A percentile compares a stretch with the other conserved stretches of the same genome.
Conservation (phyloP, 495 filamentous ascomycete genomes). For the Letharia lupina region DNA sequence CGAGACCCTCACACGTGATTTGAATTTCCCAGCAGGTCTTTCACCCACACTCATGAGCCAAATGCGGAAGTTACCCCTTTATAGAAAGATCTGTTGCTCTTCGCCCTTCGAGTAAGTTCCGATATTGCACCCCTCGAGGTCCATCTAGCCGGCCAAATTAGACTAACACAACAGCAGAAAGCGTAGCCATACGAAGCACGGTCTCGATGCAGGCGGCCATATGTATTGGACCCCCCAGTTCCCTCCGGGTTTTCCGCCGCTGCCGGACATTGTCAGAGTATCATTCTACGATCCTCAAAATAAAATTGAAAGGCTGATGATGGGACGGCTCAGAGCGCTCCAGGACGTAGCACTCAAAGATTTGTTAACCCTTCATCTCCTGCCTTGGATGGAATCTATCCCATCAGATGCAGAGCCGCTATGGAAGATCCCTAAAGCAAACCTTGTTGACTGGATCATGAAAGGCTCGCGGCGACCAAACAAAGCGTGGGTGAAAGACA, state of each 20-base stretch:
- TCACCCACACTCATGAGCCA: neutral
- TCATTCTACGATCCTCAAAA: conserved; percentile 14
- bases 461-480: neutral
- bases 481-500: neutral
- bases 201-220: neutral
- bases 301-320: conserved; percentile 2
- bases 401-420: neutral
- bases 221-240: neutral
- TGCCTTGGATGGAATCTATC: conserved; percentile 11
- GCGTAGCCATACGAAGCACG: neutral
- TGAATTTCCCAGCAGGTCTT: neutral
- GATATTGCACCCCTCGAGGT: neutral
- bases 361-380: conserved; percentile 11
- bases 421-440: conserved; percentile 7
- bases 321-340: conserved; percentile 7
- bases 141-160: neutral
- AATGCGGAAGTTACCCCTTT: conserved; percentile 18
- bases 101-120: conserved; percentile 12
- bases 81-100: neutral
- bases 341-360: neutral
- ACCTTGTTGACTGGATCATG: conserved; percentile 15
- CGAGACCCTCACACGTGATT: neutral
- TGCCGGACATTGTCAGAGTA: conserved; percentile 13
- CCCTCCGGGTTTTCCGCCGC: conserved; percentile 11
- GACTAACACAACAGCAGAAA: neutral